Evolutionary conservation across 768 basidiomycete species (phyloP).

Genomic region (Fomitopsis serialis): DNA sequence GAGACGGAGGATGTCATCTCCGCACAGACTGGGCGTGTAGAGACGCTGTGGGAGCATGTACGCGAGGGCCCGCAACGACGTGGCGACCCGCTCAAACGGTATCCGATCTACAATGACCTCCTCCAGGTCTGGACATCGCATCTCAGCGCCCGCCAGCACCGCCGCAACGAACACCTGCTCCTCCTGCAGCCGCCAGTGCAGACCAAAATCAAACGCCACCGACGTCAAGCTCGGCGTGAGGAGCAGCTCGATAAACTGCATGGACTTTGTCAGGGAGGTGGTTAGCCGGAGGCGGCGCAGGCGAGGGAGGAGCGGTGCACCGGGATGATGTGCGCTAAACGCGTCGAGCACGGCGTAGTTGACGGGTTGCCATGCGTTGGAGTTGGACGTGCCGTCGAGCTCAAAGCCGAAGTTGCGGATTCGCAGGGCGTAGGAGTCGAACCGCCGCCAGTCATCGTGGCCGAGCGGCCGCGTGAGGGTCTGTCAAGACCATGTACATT

Average conservation of each 20-base stretch:
- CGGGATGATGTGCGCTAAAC: background rate
- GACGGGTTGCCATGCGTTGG: background rate
- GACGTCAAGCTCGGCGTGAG: background rate
- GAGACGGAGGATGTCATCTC: background rate
- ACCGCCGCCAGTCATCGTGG: constrained; percentile 2
- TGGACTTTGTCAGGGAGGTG: background rate
- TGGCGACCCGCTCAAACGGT: background rate
- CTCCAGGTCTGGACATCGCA: background rate
- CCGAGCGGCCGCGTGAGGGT: constrained; percentile 1
- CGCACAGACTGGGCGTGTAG: background rate
- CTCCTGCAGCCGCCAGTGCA: background rate
- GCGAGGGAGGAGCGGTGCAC: constrained; percentile 1
- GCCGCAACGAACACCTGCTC: background rate
- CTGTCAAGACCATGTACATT: background rate
- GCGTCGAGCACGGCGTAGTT: background rate
- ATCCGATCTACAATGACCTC: background rate
- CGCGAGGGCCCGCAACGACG: background rate
- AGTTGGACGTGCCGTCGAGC: background rate
- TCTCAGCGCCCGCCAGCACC: background rate
- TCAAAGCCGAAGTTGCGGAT: constrained; percentile 8
- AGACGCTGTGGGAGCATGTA: background rate
- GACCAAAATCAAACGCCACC: background rate
- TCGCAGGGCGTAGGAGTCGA: constrained; percentile 4
- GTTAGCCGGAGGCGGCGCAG: constrained; percentile 5
- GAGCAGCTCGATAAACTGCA: background rate